Conservation (phyloP, 1,284 basidiomycete genomes). For the Sanghuangporus baumii region DNA sequence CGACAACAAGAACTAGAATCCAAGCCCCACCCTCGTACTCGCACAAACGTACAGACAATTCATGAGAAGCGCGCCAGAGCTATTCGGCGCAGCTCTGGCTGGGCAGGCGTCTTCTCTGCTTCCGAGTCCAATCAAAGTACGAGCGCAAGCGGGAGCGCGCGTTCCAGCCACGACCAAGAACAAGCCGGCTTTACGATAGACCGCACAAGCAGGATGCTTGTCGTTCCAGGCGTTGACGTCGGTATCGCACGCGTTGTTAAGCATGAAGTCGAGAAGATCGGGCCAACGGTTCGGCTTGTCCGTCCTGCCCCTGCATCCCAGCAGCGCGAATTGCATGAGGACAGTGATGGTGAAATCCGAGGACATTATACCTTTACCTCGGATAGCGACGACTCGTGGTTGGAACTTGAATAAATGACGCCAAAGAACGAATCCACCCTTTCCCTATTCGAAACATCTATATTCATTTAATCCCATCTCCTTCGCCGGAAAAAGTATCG, state of each 20-base stretch:
- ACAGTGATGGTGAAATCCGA: neutral
- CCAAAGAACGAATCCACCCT: neutral
- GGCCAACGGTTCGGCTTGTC: neutral
- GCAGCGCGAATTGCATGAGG: too few species aligned
- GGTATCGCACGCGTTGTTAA: conserved; percentile 2
- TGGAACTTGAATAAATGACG: neutral
- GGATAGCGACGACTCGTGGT: neutral
- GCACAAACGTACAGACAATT: neutral
- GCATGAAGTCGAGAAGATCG: neutral
- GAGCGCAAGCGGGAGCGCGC: neutral
- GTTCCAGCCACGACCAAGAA: neutral
- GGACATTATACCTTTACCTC: neutral
- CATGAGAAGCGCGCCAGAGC: neutral
- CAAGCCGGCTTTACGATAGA: neutral
- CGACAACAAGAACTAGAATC: neutral
- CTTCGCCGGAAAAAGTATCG: neutral
- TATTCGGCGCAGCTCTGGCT: neutral
- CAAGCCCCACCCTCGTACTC: neutral
- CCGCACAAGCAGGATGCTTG: neutral
- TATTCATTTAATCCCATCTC: neutral
- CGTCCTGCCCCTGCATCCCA: neutral
- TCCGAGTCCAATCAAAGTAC: neutral
- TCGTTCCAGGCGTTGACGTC: conserved; percentile 3
- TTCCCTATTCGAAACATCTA: neutral
- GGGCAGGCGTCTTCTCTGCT: conserved; percentile 1